phyloP scores from a whole-genome alignment of 2,329 filamentous ascomycete species.

The Diplocarpon rosae region DNA sequence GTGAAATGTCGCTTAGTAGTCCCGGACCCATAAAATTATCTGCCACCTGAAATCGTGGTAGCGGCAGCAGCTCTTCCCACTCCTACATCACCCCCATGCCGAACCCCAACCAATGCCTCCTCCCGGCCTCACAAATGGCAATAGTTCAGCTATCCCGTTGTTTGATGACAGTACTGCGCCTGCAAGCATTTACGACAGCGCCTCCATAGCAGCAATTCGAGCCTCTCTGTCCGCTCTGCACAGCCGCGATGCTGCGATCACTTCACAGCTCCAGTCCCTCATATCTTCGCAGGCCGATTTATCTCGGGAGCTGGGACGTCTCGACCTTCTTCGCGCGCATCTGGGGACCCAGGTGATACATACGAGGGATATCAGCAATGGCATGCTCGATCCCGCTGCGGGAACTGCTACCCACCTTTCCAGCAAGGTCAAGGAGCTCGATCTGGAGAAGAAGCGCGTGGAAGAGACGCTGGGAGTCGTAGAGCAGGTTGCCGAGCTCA shows the following conservation, averaged over 20 bases:
- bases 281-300: constrained; percentile 78
- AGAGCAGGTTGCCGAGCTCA: constrained; percentile 92
- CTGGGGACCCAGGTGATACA: constrained; percentile 79
- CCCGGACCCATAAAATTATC: neutral
- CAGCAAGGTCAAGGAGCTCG: constrained; percentile 73
- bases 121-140: constrained; percentile 27
- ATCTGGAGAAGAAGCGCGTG: constrained; percentile 83
- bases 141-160: constrained; percentile 8
- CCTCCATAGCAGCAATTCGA: constrained; percentile 68
- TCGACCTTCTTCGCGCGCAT: constrained; percentile 82
- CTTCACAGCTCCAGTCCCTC: constrained; percentile 62
- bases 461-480: constrained; percentile 85
- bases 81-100: constrained; percentile 20
- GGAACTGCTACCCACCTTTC: constrained; percentile 79
- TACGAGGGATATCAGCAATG: constrained; percentile 73
- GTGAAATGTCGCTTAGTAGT: constrained; percentile 1
- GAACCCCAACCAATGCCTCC: constrained; percentile 27
- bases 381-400: constrained; percentile 80
- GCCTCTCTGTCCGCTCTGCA: constrained; percentile 66
- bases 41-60: constrained; percentile 1
- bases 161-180: constrained; percentile 9
- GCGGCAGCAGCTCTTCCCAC: neutral
- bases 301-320: constrained; percentile 70
- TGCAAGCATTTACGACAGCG: constrained; percentile 51
- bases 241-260: constrained; percentile 62